These are phyloP conservation scores for Paulownia fortunei DNA, from an alignment of 257 asterid species.

Conservation along the genomic window DNA sequence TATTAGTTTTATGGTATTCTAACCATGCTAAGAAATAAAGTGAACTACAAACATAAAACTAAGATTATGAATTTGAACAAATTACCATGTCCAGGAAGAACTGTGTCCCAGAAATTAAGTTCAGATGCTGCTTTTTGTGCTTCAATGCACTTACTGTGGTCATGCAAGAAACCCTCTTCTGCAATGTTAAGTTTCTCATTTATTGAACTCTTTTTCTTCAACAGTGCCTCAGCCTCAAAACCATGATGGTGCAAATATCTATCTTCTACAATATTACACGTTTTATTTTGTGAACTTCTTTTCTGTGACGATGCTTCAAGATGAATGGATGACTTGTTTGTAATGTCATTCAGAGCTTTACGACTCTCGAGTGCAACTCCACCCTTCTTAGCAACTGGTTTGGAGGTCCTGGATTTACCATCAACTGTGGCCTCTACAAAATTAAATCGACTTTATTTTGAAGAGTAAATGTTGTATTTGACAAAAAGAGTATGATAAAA, in stretches of 20 bases:
- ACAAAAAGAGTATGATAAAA: background rate
- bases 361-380: constrained; percentile 57
- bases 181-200: constrained; percentile 46
- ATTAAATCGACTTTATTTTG: constrained; percentile 9
- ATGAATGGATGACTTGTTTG: constrained; percentile 58
- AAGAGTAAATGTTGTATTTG: background rate
- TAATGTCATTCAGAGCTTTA: constrained; percentile 72
- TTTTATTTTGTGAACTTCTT: constrained; percentile 42
- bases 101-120: constrained; percentile 53
- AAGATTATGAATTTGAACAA: constrained; percentile 17
- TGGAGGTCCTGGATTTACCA: constrained; percentile 54
- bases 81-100: constrained; percentile 72
- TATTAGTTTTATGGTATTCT: background rate
- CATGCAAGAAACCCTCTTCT: constrained; percentile 68
- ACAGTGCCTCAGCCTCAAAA: constrained; percentile 39
- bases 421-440: constrained; percentile 46
- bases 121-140: constrained; percentile 46
- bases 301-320: constrained; percentile 49
- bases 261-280: constrained; percentile 42
- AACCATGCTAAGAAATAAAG: constrained; percentile 12
- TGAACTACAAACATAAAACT: constrained; percentile 14
- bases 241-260: constrained; percentile 37
- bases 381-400: constrained; percentile 46
- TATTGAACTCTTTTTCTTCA: constrained; percentile 27
- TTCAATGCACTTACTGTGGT: constrained; percentile 69